These are phyloP conservation scores for Saccharomycopsis hybrid DNA, from an alignment of 1,139 yeast species.

Conservation along the genomic window DNA sequence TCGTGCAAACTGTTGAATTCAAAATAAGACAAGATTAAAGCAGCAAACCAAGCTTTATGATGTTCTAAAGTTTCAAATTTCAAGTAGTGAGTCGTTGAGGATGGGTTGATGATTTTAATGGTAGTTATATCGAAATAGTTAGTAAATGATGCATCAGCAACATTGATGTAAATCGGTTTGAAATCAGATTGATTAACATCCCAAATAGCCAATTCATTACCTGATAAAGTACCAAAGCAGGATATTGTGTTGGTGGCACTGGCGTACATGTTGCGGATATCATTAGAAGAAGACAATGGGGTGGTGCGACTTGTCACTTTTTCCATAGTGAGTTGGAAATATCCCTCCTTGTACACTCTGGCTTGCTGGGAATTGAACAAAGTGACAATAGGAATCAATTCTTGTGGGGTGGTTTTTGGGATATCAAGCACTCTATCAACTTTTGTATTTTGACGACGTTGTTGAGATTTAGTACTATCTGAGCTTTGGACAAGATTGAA, in stretches of 20 bases:
- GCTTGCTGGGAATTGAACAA: constrained; percentile 45
- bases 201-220: constrained; percentile 76
- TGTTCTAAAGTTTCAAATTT: constrained; percentile 25
- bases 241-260: neutral
- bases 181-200: constrained; percentile 43
- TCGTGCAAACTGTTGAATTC: constrained; percentile 83
- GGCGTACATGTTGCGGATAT: neutral
- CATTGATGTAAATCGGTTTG: constrained; percentile 67
- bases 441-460: constrained; percentile 5
- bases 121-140: constrained; percentile 18
- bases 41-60: constrained; percentile 63
- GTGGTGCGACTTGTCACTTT: neutral
- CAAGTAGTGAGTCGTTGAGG: constrained; percentile 13
- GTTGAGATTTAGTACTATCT: neutral
- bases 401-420: constrained; percentile 26
- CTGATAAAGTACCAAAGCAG: constrained; percentile 63
- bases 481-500: constrained; percentile 1
- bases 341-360: constrained; percentile 44
- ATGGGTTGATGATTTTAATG: constrained; percentile 17
- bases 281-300: neutral
- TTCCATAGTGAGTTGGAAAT: constrained; percentile 25
- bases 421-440: constrained; percentile 14
- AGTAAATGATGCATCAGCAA: constrained; percentile 43
- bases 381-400: constrained; percentile 48
- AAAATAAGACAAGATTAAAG: constrained; percentile 69